phyloP scores from a whole-genome alignment of 495 filamentous ascomycete species.

The Talaromyces proteolyticus region DNA sequence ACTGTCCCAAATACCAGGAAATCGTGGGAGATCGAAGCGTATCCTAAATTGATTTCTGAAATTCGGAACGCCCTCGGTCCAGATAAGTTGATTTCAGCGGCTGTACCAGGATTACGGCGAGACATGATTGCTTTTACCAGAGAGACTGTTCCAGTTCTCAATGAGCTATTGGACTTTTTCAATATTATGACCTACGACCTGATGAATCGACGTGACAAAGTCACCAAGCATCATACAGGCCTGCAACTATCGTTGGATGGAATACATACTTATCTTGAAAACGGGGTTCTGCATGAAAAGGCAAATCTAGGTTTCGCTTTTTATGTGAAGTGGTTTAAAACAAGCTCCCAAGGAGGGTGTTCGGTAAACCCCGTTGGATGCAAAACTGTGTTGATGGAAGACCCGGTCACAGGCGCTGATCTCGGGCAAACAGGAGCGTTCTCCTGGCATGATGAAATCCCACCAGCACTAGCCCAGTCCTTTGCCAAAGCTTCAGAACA shows the following conservation, averaged over 20 bases:
- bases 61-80: slow-evolving; percentile 54
- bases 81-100: slow-evolving; percentile 59
- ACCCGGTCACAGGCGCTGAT: slow-evolving; percentile 57
- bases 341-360: slow-evolving; percentile 37
- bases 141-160: slow-evolving; percentile 54
- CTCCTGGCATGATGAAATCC: slow-evolving; percentile 50
- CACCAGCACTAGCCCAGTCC: slow-evolving; percentile 37
- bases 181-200: slow-evolving; percentile 79
- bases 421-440: slow-evolving; percentile 55
- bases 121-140: slow-evolving; percentile 71
- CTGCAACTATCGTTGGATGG: slow-evolving; percentile 46
- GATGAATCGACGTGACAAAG: slow-evolving; percentile 66
- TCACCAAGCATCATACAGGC: slow-evolving; percentile 62
- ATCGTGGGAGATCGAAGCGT: slow-evolving; percentile 56
- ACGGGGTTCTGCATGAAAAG: slow-evolving; percentile 48
- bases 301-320: slow-evolving; percentile 70
- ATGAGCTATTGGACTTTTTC: slow-evolving; percentile 59
- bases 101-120: slow-evolving; percentile 57
- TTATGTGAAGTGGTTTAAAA: slow-evolving; percentile 68
- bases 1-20: slow-evolving; percentile 52
- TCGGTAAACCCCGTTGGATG: slow-evolving; percentile 51
- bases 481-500: slow-evolving; percentile 44
- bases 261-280: slow-evolving; percentile 52
- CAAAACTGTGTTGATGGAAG: slow-evolving; percentile 55
- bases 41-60: slow-evolving; percentile 54